Percentiles rank a stretch among this genome's conserved stretches.
phyloP scores from a whole-genome alignment of 1,284 basidiomycete species.

The Takashimella tepidaria region DNA sequence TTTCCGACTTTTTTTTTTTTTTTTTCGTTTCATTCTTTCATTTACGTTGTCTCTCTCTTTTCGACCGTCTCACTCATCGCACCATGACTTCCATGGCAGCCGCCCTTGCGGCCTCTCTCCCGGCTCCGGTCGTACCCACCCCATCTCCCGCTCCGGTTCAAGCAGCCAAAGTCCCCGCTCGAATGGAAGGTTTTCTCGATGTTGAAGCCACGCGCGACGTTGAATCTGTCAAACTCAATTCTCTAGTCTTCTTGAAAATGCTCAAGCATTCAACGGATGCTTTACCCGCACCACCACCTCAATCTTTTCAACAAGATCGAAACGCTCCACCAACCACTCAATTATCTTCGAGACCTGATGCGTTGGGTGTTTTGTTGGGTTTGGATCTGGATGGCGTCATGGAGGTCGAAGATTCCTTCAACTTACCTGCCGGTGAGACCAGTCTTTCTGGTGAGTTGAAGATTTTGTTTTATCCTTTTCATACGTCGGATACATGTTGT shows the following conservation, averaged over 20 bases:
- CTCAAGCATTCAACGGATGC: conserved; percentile 61
- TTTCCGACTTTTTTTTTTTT: no score
- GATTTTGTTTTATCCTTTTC: not conserved
- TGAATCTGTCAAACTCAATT: conserved; percentile 72
- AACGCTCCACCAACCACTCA: conserved; percentile 42
- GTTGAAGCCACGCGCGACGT: conserved; percentile 81
- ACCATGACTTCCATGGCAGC: conserved; percentile 69
- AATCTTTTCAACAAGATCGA: conserved; percentile 31
- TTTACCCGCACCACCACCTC: conserved; percentile 34
- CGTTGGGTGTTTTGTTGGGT: conserved; percentile 80
- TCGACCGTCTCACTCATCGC: not conserved
- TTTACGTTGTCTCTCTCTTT: no score
- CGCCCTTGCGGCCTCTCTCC: conserved; percentile 73
- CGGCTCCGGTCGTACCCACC: conserved; percentile 56
- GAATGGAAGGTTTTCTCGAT: conserved; percentile 84
- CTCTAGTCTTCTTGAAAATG: conserved; percentile 85
- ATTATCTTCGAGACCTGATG: conserved; percentile 51
- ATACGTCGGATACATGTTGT: not conserved
- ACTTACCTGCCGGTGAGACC: conserved; percentile 56
- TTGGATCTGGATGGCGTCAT: conserved; percentile 86
- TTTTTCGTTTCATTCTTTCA: not conserved
- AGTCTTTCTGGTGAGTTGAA: conserved; percentile 32
- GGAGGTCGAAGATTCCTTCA: conserved; percentile 89
- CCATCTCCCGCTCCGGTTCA: conserved; percentile 58
- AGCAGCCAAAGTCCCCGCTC: conserved; percentile 63